Evolutionary conservation across 768 basidiomycete genomes (phyloP), one percentile per base, ranked within the genome.

Genomic region (Mycena olivaceomarginata): DNA sequence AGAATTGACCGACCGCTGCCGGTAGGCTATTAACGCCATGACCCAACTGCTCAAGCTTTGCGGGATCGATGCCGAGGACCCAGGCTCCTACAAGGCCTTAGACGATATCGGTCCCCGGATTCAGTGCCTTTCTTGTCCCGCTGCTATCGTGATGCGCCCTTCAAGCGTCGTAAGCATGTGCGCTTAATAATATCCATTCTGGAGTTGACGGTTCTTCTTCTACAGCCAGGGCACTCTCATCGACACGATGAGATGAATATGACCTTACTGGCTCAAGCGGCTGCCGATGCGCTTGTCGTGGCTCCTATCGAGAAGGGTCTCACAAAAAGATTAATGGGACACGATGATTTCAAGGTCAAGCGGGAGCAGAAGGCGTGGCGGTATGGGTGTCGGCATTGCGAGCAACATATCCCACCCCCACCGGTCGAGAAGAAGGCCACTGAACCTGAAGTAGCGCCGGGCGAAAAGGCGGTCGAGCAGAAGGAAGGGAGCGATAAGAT

Each of bases 161-260:
- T 79, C 84, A 7, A 87, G 81, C 66, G 84, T 93, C 43, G 94
- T 92, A 79, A 69, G 90, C 31, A 16, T 41, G n/a, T 7, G 3
- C 16, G 16, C 18, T 1, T 25, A 9, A 18, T 25, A 80, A n/a
- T 78, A 1, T 45, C 8, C 75, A 53, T 25, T 4, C 25, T 37
- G 15, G 20, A 22, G 6, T 68, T 57, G 45, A 67, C 66, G 10
- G 4, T 2, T 13, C 62, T 2, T 13, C 62, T 16, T 60, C 51
- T 53, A 37, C 80, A 94, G 94, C 84, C 90, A 45, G 91, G 91
- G 0, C 94, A 95, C 81, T 89, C 89, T 56, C 91, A 92, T 76
- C 89, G 94, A n/a, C 94, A 95, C 77, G 88, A 91, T 0, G 80
- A 84, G 10, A 91, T 91, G 89, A 62, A 86, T 22, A 79, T 94